Conservation (phyloP, 345 rosid species). For the Garcia nutans region DNA sequence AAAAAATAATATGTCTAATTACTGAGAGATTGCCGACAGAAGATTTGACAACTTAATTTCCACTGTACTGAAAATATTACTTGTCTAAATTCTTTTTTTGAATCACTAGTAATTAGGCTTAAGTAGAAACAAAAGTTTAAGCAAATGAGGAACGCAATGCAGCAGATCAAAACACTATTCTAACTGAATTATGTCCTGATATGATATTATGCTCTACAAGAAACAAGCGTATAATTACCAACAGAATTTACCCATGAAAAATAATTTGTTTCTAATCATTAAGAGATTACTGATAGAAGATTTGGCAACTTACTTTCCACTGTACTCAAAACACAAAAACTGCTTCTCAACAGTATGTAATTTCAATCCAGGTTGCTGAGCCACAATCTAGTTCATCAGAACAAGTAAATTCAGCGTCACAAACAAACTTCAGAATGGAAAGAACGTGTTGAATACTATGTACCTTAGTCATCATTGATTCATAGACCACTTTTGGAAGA, state of each 20-base stretch:
- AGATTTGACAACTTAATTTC: no score
- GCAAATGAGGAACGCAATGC: not conserved
- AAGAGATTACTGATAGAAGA: no score
- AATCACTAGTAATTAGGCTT: not conserved
- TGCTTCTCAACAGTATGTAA: conserved; percentile 54
- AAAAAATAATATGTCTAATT: no score
- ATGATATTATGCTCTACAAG: no score
- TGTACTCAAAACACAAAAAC: conserved; percentile 61
- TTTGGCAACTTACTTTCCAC: conserved; percentile 49
- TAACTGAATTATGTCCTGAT: no score
- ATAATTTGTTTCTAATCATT: no score
- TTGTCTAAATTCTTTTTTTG: no score
- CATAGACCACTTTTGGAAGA: conserved; percentile 57
- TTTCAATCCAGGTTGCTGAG: conserved; percentile 48
- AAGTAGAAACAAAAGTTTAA: not conserved
- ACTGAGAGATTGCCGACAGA: no score
- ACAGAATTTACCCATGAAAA: no score
- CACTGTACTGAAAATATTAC: no score
- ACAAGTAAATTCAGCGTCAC: not conserved
- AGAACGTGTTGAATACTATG: not conserved
- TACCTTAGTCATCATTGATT: conserved; percentile 54
- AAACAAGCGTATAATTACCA: no score
- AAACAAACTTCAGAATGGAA: not conserved
- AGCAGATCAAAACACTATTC: no score
- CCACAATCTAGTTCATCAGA: conserved; percentile 46